Conservation (phyloP, 2,329 filamentous ascomycete genomes). For the Claviceps spartinae region DNA sequence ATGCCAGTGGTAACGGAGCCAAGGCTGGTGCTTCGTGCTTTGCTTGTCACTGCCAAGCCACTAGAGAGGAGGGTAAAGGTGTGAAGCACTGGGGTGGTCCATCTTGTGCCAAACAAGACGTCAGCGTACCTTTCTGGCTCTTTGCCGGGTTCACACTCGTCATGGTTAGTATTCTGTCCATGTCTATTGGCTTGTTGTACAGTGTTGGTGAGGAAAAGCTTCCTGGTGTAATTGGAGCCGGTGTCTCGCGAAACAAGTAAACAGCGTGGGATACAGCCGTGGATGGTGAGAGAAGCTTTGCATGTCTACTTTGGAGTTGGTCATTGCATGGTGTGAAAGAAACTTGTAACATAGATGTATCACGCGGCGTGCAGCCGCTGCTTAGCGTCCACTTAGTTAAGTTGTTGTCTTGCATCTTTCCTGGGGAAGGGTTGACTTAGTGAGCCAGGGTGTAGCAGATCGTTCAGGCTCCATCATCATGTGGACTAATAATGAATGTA, state of each 20-base stretch:
- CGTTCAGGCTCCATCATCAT: background rate
- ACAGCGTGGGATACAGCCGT: background rate
- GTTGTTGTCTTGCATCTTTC: background rate
- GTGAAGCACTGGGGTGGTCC: constrained; percentile 69
- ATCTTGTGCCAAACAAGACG: constrained; percentile 81
- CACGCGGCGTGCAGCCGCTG: constrained; percentile 3
- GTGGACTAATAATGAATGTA: background rate
- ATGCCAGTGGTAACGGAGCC: constrained; percentile 27
- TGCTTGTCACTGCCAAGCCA: constrained; percentile 59
- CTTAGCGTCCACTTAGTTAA: background rate
- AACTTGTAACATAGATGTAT: constrained; percentile 7
- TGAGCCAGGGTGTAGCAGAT: background rate
- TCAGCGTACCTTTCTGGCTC: constrained; percentile 81
- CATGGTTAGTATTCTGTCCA: constrained; percentile 52
- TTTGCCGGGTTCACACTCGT: constrained; percentile 62
- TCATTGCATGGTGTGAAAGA: background rate
- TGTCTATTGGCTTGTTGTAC: constrained; percentile 66
- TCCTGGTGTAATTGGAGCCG: constrained; percentile 90
- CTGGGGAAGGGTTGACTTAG: background rate
- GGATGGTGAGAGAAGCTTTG: constrained; percentile 2
- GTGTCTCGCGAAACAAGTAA: constrained; percentile 62
- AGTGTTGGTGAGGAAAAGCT: constrained; percentile 76
- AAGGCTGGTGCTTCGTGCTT: constrained; percentile 48
- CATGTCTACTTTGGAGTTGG: constrained; percentile 7
- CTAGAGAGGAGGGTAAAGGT: constrained; percentile 41